Evolutionary conservation across 179 eudicot species (phyloP).

Genomic region (Dionaea muscipula): DNA sequence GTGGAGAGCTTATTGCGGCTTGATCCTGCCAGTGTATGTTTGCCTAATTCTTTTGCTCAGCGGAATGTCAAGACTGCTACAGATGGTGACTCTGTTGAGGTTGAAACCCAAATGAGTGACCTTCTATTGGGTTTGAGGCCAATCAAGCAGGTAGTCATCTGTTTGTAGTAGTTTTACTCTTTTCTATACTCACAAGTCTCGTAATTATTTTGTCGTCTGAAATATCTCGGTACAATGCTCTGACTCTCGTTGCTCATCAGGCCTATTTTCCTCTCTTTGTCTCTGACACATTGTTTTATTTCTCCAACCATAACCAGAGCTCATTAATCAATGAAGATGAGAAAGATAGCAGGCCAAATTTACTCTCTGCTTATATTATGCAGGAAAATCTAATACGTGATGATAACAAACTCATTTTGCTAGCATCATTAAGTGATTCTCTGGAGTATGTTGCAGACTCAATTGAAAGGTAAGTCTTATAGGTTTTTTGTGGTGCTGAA

Average conservation of each 20-base stretch:
- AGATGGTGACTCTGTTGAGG: constrained; percentile 50
- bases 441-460: constrained; percentile 99
- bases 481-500: not conserved
- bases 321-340: not conserved
- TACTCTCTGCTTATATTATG: constrained; percentile 13
- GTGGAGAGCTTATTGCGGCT: constrained; percentile 74
- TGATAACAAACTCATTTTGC: constrained; percentile 77
- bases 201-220: not conserved
- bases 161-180: not conserved
- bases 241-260: no score
- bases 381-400: constrained; percentile 96
- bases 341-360: not conserved
- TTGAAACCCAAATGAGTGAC: constrained; percentile 77
- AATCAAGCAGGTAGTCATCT: constrained; percentile 69
- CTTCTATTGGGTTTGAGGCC: constrained; percentile 66
- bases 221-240: not conserved
- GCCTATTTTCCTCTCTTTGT: no score
- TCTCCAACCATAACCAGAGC: no score
- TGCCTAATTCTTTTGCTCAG: constrained; percentile 43
- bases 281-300: no score
- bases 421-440: constrained; percentile 95
- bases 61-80: constrained; percentile 29
- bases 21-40: constrained; percentile 83
- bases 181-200: not conserved
- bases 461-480: constrained; percentile 65